Base-by-base conservation (phyloP, 306 rosid species). In the Hippophae rhamnoides region DNA sequence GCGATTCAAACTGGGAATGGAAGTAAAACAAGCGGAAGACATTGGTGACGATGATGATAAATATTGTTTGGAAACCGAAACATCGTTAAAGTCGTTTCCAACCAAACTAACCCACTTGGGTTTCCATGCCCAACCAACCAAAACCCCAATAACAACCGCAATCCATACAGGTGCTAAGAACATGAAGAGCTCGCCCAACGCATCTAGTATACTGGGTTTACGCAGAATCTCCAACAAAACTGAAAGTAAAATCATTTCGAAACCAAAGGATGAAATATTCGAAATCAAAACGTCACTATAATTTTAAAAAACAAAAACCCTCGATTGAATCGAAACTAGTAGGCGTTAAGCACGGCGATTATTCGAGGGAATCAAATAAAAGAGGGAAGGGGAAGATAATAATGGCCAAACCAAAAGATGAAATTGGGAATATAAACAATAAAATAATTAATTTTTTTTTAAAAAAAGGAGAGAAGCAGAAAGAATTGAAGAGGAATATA, bases 41-140 rank as follows among this genome's bases (percentile, higher is more conserved):
- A 64, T 18, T 7, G 67, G 47, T n/a, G 79, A 64, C 4, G 76
- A 8, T 2, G 75, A 54, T 18, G 69, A 43, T 31, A 61, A 52
- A 38, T 56, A 66, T 25, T 66, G 73, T 18, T 57, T 75, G 0
- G 83, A 64, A 58, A 50, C 65, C 5, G 72, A 61, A 48, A 62
- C 65, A 58, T 59, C 73, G 41, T 63, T 64, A 62, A 60, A 11
- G 47, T 76, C 78, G 47, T 73, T 38, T 6, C 78, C 73, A 13
- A 66, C 73, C 68, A 70, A 75, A 50, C 38, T 60, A 25, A 81
- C 96, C 99, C 99, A 92, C 66, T 79, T 82, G 10, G 99, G 99
- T n/a, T 74, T 84, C 99, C 99, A 88, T 1, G 82, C 75, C 99
- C 99, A 92, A 14, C 99, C 99, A 46, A 92, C 84, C 38, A 85